Evolutionary conservation across 2,329 filamentous ascomycete genomes (phyloP), one percentile per base, ranked within the genome.

Genomic region (Neonectria faginata): DNA sequence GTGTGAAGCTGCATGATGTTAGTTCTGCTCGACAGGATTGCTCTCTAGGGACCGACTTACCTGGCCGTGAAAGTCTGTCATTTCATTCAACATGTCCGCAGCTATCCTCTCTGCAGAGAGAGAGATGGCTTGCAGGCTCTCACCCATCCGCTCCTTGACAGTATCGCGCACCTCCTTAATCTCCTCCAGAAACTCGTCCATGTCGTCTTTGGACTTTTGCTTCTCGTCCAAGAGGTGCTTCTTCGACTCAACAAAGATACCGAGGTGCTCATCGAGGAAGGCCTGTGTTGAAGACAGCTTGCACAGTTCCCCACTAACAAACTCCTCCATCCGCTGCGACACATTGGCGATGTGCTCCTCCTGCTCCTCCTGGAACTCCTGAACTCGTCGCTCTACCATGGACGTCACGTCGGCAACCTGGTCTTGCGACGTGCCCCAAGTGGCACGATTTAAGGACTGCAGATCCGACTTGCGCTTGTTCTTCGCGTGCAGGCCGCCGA

Each of bases 111-210:
- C 93, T 2, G 95, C 94, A 10, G 94, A 93, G 11, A 86, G 86
- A 2, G 94, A 94, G 22, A 98, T 88, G 27, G 93, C 90, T 73
- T 93, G 90, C 47, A 98, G 83, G 9, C 94, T 95, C 74, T 94
- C 90, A 2, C 93, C 92, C 52, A 98, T 92, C 66, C 91, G 91
- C 53, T 87, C 84, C 82, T 97, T 97, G 56, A 98, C 93, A 57
- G 92, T 90, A 76, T 97, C 92, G 22, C 95, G 89, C 25, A 98
- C 85, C n/a, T 88, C 89, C 76, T 94, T 94, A 77, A 98, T 97
- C 76, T 97, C 95, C 73, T 96, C 92, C 10, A 99, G 84, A 2
- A 97, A 91, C n/a, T 88, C 84, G 72, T 97, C 94, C 92, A 97
- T 94, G 61, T 94, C 91, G 52, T 94, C 89, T 73, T 91, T 92